Conservation (phyloP, 192 early-diverging fungal species). For the Linnemannia zychae region DNA sequence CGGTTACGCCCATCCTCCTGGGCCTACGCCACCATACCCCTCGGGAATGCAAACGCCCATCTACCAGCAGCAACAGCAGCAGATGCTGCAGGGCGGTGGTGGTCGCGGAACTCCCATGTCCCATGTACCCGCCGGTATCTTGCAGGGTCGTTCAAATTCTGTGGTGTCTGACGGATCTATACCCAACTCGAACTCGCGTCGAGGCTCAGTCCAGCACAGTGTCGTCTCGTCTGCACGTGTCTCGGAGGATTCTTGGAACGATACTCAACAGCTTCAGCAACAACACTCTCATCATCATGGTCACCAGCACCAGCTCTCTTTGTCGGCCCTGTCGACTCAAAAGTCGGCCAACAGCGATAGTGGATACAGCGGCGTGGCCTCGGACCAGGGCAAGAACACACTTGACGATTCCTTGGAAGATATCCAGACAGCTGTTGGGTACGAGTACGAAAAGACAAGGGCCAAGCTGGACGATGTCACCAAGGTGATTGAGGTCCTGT, state of each 20-base stretch:
- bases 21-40: neutral
- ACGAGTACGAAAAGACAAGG: neutral
- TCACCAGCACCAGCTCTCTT: neutral
- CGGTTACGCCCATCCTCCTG: conserved; percentile 3
- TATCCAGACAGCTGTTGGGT: neutral
- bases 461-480: conserved; percentile 19
- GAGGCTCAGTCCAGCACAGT: conserved; percentile 21
- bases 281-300: neutral
- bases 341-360: conserved; percentile 24
- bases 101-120: neutral
- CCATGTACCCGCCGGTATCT: neutral
- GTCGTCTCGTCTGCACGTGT: conserved; percentile 14
- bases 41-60: neutral
- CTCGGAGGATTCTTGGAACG: conserved; percentile 37
- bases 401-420: conserved; percentile 1
- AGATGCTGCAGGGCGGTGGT: neutral
- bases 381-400: neutral
- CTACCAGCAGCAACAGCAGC: neutral
- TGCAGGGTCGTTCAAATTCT: neutral
- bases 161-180: neutral
- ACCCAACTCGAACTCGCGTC: neutral
- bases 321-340: neutral
- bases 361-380: conserved; percentile 15
- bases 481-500: conserved; percentile 19
- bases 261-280: neutral